A percentile compares a stretch with the other conserved stretches of the same genome.
These are phyloP conservation scores for Citrus maxima DNA, from an alignment of 345 rosid species.

Conservation along the genomic window DNA sequence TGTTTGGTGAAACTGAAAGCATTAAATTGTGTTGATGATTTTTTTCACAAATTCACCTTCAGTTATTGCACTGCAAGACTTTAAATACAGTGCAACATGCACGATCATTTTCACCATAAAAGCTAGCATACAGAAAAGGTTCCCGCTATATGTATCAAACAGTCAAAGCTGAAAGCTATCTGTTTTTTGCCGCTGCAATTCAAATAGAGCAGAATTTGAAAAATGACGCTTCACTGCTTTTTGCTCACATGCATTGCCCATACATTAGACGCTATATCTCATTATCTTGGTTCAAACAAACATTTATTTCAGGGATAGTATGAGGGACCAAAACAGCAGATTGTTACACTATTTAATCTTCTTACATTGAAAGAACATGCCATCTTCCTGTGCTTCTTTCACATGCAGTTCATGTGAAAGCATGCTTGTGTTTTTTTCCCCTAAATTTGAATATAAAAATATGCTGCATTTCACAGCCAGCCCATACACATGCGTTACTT, in stretches of 20 bases:
- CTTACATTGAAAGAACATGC: not conserved
- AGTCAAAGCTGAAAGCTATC: not conserved
- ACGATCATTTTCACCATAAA: not conserved
- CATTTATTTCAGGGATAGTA: slow-evolving; percentile 10
- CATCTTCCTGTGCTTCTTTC: slow-evolving; percentile 6
- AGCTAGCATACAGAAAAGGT: not conserved
- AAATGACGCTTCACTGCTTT: slow-evolving; percentile 27
- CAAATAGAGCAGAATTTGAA: slow-evolving; percentile 4
- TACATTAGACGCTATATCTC: not conserved
- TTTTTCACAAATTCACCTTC: not conserved
- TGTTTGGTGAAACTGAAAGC: slow-evolving; percentile 1
- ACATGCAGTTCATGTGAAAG: slow-evolving; percentile 21
- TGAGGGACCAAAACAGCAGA: slow-evolving; percentile 23
- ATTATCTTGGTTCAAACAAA: not conserved
- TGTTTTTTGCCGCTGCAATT: not conserved
- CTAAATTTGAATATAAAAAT: not conserved
- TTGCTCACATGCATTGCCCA: slow-evolving; percentile 35
- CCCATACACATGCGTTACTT: slow-evolving; percentile 6
- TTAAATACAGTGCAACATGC: not conserved
- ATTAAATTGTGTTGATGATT: not conserved
- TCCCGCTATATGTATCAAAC: not conserved
- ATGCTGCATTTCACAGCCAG: slow-evolving; percentile 4
- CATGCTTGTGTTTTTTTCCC: not conserved
- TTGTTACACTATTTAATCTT: not conserved
- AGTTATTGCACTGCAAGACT: not conserved